Evolutionary conservation across 139 green algal species (phyloP).

Genomic region (Chlamydomonas schloesseri): DNA sequence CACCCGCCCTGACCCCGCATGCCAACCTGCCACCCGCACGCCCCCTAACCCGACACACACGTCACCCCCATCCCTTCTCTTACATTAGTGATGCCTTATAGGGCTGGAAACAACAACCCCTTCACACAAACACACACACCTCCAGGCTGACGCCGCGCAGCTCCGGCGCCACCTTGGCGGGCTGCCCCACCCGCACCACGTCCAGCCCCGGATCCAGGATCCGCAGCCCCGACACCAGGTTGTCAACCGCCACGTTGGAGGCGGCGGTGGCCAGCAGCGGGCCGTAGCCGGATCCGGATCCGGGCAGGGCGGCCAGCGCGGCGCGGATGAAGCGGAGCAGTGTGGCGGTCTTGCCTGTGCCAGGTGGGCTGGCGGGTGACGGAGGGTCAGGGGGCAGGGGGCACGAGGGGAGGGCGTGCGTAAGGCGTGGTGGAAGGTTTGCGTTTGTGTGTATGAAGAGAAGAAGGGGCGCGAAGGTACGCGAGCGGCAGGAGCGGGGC

Average conservation of each 20-base stretch:
- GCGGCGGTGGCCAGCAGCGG: slow-evolving; percentile 67
- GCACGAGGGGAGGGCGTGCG: neutral
- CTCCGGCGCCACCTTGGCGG: slow-evolving; percentile 65
- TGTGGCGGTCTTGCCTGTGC: slow-evolving; percentile 74
- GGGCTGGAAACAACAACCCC: no score
- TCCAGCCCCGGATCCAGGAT: slow-evolving; percentile 19
- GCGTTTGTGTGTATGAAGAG: no score
- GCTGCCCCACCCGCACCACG: slow-evolving; percentile 71
- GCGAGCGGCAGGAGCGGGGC: no score
- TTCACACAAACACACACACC: neutral
- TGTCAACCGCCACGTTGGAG: slow-evolving; percentile 80
- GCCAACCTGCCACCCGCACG: no score
- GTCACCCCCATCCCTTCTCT: no score
- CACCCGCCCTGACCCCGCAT: no score
- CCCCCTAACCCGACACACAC: no score
- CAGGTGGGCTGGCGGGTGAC: slow-evolving; percentile 58
- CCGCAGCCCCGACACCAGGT: slow-evolving; percentile 68
- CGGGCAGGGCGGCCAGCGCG: slow-evolving; percentile 34
- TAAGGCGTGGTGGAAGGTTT: no score
- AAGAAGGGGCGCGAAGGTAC: no score
- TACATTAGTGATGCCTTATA: no score
- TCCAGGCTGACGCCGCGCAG: slow-evolving; percentile 61
- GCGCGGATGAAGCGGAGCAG: slow-evolving; percentile 61
- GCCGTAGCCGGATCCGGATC: neutral
- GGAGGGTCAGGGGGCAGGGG: no score